phyloP scores from a whole-genome alignment of 140 eudicot genomes.

The Stevia rebaudiana region DNA sequence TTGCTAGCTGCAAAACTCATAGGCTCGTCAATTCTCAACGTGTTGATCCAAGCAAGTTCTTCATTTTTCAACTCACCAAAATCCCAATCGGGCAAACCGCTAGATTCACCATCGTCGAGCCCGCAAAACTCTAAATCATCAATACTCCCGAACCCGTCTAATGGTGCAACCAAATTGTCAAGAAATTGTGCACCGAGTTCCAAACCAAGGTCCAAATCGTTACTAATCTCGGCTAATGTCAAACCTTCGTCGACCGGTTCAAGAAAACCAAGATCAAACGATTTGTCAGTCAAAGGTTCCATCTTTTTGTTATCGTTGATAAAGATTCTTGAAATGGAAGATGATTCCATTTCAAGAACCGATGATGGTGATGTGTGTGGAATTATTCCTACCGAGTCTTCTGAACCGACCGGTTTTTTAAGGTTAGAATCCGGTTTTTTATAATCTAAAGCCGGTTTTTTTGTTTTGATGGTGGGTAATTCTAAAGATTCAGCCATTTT shows the following conservation, averaged over 20 bases:
- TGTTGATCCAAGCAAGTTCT: conserved; percentile 56
- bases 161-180: conserved; percentile 21
- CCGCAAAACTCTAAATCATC: conserved; percentile 43
- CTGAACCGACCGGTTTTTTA: conserved; percentile 35
- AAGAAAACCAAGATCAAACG: not conserved
- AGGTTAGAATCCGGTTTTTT: not conserved
- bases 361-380: conserved; percentile 57
- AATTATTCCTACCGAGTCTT: conserved; percentile 37
- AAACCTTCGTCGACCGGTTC: conserved; percentile 23
- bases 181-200: conserved; percentile 37
- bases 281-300: not conserved
- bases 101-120: conserved; percentile 27
- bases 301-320: conserved; percentile 3
- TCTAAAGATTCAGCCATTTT: conserved; percentile 28
- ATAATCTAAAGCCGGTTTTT: too few species aligned
- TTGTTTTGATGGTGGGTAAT: too few species aligned
- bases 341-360: conserved; percentile 37
- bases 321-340: conserved; percentile 19
- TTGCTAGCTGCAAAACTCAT: conserved; percentile 66
- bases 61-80: conserved; percentile 48
- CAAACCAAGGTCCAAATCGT: conserved; percentile 39
- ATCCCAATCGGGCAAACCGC: conserved; percentile 45
- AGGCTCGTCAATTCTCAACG: conserved; percentile 35
- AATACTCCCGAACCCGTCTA: conserved; percentile 20
- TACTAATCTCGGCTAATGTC: conserved; percentile 35